Evolutionary conservation across 805 yeast genomes (phyloP), one percentile per base, ranked within the genome.

Genomic region (Candida maltosa): DNA sequence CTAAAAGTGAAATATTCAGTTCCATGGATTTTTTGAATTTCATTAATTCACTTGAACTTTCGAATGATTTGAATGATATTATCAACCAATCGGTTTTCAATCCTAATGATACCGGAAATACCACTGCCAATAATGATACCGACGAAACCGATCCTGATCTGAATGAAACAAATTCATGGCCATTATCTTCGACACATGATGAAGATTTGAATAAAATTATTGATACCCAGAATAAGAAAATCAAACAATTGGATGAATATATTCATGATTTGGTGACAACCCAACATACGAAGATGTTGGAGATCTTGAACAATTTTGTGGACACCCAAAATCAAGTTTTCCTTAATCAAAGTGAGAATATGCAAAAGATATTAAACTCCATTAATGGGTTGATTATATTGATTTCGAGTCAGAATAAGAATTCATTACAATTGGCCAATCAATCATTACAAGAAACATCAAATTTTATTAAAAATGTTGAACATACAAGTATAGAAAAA

Each of bases 1-100:
- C 49, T 14, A 35, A 40, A 21, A 58, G 56, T 34, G 52, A 56
- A 10, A 44, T 57, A 8, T 59, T 59, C 40, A 48, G 44, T 25
- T 36, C 47, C 10, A 29, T 31, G 4, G 30, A 37, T 4, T 56
- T 56, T 35, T 35, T 37, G n/a, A 33, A 39, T 6, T 56, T 42
- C 37, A 44, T 41, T n/a, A 19, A 34, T 14, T 35, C 30, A 18
- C 27, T 41, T 21, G 38, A 39, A 23, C 35, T 23, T 24, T 24
- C 16, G 4, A 49, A 45, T 8, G 35, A 40, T 1, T 19, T 39
- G 8, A 22, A 31, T 26, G 23, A 14, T 5, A 29, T 26, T n/a
- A 12, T 37, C 3, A 33, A 32, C 10, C 16, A 26, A 14, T 34
- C 39, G 6, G 32, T 37, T 29, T 37, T 29, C 24, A 18, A 15